These are phyloP conservation scores for Pseudozyma pruni DNA, from an alignment of 1,284 basidiomycete species.

Conservation along the genomic window DNA sequence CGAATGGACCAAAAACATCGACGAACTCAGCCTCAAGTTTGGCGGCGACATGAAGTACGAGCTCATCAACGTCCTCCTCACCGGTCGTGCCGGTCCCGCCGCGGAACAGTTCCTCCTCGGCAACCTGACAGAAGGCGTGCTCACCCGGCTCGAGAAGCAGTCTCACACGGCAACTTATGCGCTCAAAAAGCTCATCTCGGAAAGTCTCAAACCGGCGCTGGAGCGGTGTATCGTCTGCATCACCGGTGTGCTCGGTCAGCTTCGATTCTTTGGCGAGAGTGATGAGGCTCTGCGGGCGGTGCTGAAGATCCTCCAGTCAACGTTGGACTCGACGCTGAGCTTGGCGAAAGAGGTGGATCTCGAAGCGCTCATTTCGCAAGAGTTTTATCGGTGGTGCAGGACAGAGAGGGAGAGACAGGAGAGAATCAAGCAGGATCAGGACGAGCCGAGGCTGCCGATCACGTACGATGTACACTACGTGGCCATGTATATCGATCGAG, in stretches of 20 bases:
- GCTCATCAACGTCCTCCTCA: constrained; percentile 51
- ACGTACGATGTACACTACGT: constrained; percentile 43
- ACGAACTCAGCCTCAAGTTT: constrained; percentile 41
- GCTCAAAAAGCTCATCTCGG: constrained; percentile 23
- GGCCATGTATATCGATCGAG: constrained; percentile 36
- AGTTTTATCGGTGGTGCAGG: constrained; percentile 45
- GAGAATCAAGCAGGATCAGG: constrained; percentile 48
- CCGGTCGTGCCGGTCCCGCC: constrained; percentile 45
- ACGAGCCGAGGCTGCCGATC: constrained; percentile 43
- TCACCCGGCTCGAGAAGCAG: constrained; percentile 35
- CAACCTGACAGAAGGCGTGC: constrained; percentile 55
- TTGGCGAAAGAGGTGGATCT: constrained; percentile 33
- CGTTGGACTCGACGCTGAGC: constrained; percentile 17
- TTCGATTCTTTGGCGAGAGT: constrained; percentile 15
- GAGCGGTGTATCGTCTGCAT: constrained; percentile 32
- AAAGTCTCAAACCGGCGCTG: constrained; percentile 28
- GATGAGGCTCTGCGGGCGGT: constrained; percentile 1
- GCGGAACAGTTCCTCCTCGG: constrained; percentile 55
- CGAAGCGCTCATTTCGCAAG: constrained; percentile 37
- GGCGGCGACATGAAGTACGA: constrained; percentile 53
- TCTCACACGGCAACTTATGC: constrained; percentile 24
- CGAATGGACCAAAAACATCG: constrained; percentile 51
- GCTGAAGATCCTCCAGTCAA: constrained; percentile 10
- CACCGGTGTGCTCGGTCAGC: constrained; percentile 11
- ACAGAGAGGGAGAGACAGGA: constrained; percentile 51